Evolutionary conservation across 1,139 yeast species (phyloP).

Genomic region (Blastobotrys buckinghamii): DNA sequence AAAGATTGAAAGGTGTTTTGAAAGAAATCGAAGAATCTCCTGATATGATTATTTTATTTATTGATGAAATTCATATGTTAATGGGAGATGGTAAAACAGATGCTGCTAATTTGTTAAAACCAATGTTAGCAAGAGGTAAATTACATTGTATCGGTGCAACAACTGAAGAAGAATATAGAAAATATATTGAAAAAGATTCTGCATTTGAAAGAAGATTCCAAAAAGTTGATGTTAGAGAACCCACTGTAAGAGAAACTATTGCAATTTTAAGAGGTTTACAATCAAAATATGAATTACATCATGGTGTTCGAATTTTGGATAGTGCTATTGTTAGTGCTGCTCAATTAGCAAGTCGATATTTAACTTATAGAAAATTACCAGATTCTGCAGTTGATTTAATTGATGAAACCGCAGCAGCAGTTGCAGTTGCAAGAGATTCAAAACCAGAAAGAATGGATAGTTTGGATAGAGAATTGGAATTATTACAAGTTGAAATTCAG

Average conservation of each 20-base stretch:
- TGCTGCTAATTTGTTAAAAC: constrained; percentile 94
- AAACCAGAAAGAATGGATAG: constrained; percentile 95
- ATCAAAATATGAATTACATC: constrained; percentile 94
- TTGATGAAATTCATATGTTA: constrained; percentile 97
- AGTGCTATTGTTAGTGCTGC: constrained; percentile 95
- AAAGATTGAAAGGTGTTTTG: constrained; percentile 91
- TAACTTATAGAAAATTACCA: constrained; percentile 93
- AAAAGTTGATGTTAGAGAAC: constrained; percentile 91
- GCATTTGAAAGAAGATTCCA: constrained; percentile 99
- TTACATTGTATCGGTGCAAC: constrained; percentile 99
- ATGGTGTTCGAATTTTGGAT: constrained; percentile 94
- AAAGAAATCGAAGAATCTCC: constrained; percentile 88
- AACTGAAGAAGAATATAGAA: constrained; percentile 88
- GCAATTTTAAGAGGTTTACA: constrained; percentile 96
- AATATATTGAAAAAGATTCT: constrained; percentile 91
- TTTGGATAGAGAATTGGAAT: constrained; percentile 85
- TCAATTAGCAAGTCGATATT: constrained; percentile 86
- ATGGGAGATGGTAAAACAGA: constrained; percentile 96
- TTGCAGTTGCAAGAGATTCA: constrained; percentile 96
- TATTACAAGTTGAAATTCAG: constrained; percentile 90
- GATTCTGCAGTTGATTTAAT: constrained; percentile 96
- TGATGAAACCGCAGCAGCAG: constrained; percentile 96
- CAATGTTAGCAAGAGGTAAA: constrained; percentile 94
- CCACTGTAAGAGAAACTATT: constrained; percentile 86
- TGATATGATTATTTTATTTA: constrained; percentile 79